A percentile compares a stretch with the other conserved stretches of the same genome.
Conservation (phyloP, 805 yeast genomes). For the Zygoascus biomembranicola region DNA sequence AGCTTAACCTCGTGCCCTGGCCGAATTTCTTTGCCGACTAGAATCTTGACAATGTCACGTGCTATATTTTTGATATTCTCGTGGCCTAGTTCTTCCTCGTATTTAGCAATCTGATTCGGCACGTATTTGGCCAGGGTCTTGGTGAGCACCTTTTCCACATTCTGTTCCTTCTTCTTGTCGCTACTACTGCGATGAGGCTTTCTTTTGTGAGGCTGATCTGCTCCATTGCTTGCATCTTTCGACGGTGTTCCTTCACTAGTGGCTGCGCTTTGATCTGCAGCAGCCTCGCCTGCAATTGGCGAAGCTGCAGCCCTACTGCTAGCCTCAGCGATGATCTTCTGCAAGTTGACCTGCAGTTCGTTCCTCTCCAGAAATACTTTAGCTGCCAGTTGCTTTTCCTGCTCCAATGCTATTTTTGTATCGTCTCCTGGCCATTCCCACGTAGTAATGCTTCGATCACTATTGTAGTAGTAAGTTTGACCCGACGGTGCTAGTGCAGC, state of each 20-base stretch:
- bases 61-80: constrained; percentile 72
- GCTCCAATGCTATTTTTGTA: background rate
- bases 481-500: constrained; percentile 42
- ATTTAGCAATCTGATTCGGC: constrained; percentile 67
- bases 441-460: constrained; percentile 37
- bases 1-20: constrained; percentile 26
- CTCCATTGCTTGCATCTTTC: background rate
- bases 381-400: background rate
- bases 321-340: constrained; percentile 35
- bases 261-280: background rate
- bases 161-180: background rate
- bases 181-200: constrained; percentile 8
- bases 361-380: constrained; percentile 3
- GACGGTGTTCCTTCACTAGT: background rate
- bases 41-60: constrained; percentile 59
- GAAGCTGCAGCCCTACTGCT: constrained; percentile 16
- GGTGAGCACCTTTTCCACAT: constrained; percentile 8
- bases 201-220: background rate
- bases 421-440: constrained; percentile 52
- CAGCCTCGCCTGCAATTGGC: constrained; percentile 20
- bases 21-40: constrained; percentile 62
- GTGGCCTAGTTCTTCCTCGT: constrained; percentile 58
- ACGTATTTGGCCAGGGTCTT: constrained; percentile 58
- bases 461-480: constrained; percentile 46
- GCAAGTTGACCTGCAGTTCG: constrained; percentile 23